A percentile compares a stretch with the other conserved stretches of the same genome.
These are phyloP conservation scores for Xylona heveae DNA, from an alignment of 495 filamentous ascomycete genomes.

Conservation along the genomic window DNA sequence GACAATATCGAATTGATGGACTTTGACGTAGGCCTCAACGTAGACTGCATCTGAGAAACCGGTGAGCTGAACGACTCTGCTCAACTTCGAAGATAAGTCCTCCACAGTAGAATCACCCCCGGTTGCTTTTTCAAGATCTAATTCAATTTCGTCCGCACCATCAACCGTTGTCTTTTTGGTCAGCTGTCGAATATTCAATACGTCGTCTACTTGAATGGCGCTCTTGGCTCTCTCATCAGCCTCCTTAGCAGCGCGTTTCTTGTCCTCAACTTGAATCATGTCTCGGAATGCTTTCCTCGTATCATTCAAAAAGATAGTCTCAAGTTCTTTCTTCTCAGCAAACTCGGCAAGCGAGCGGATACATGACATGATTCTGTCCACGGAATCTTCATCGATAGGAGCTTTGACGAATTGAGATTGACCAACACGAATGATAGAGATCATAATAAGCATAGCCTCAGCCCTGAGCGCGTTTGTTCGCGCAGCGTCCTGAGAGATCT, in stretches of 20 bases:
- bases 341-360: slow-evolving; percentile 88
- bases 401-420: slow-evolving; percentile 96
- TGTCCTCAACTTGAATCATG: slow-evolving; percentile 97
- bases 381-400: slow-evolving; percentile 91
- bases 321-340: slow-evolving; percentile 66
- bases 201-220: slow-evolving; percentile 88
- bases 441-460: slow-evolving; percentile 99
- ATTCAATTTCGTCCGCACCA: slow-evolving; percentile 63
- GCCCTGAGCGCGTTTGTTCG: slow-evolving; percentile 88
- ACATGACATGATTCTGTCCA: slow-evolving; percentile 94
- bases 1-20: slow-evolving; percentile 98
- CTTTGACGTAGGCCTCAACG: slow-evolving; percentile 94
- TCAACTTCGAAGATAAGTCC: slow-evolving; percentile 80
- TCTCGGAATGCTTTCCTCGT: slow-evolving; percentile 89
- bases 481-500: slow-evolving; percentile 69
- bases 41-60: slow-evolving; percentile 98
- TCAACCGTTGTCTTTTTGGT: slow-evolving; percentile 79
- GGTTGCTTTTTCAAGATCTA: slow-evolving; percentile 84
- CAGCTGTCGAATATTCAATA: slow-evolving; percentile 77
- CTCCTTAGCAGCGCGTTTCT: slow-evolving; percentile 82
- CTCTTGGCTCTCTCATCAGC: slow-evolving; percentile 82
- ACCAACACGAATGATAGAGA: slow-evolving; percentile 90
- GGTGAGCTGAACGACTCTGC: slow-evolving; percentile 88
- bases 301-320: slow-evolving; percentile 85
- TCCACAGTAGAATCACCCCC: slow-evolving; percentile 72